A percentile compares a stretch with the other conserved stretches of the same genome.
These are phyloP conservation scores for Phascolomyces articulosus DNA, from an alignment of 371 early-diverging fungal species.

Conservation along the genomic window DNA sequence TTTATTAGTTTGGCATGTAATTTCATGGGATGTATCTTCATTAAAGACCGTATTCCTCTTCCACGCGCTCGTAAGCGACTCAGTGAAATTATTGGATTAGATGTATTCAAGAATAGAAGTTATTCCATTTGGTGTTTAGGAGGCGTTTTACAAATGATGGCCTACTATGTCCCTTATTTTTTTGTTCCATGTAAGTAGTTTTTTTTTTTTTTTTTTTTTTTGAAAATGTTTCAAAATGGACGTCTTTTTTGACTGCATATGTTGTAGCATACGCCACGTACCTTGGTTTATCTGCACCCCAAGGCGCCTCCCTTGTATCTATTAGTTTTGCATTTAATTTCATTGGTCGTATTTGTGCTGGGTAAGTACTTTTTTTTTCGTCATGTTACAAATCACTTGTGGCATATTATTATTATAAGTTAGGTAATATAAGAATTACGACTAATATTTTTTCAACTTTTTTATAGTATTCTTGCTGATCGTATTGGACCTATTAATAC, in stretches of 20 bases:
- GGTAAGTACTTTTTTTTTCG: constrained; percentile 11
- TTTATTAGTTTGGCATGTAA: constrained; percentile 51
- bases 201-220: too few species aligned
- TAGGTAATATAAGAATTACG: too few species aligned
- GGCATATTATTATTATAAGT: constrained; percentile 7
- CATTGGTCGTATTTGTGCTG: constrained; percentile 59
- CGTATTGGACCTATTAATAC: constrained; percentile 49
- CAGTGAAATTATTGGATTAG: constrained; percentile 40
- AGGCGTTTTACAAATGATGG: constrained; percentile 45
- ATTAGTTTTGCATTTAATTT: constrained; percentile 56
- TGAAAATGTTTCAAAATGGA: too few species aligned
- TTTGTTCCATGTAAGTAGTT: constrained; percentile 44
- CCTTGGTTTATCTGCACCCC: constrained; percentile 27
- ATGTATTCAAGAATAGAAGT: constrained; percentile 44
- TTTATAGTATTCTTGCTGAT: constrained; percentile 35
- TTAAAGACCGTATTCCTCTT: constrained; percentile 37
- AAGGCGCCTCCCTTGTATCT: constrained; percentile 37
- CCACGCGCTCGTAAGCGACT: constrained; percentile 8
- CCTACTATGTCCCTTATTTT: constrained; percentile 64
- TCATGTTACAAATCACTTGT: neutral
- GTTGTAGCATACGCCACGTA: constrained; percentile 35
- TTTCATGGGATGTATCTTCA: constrained; percentile 32
- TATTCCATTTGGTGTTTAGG: constrained; percentile 44
- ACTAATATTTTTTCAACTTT: too few species aligned
- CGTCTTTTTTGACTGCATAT: neutral